phyloP scores from a whole-genome alignment of 2,329 filamentous ascomycete species.

The Fusarium nurragi region DNA sequence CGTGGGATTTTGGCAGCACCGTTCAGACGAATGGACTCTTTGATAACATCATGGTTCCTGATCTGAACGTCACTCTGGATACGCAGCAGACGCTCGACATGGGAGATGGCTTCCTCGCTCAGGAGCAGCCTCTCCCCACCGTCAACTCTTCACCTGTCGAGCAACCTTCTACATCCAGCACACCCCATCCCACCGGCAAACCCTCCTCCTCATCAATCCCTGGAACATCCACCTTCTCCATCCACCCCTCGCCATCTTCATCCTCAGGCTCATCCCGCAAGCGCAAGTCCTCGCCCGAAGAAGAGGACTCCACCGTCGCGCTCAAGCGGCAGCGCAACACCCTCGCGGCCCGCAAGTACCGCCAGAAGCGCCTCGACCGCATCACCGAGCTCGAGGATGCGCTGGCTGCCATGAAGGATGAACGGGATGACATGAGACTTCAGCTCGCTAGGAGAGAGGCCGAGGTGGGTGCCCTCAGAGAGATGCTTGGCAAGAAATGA shows the following conservation, averaged over 20 bases:
- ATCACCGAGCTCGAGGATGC: conserved; percentile 69
- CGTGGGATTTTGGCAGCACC: conserved; percentile 22
- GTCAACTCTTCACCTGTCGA: conserved; percentile 27
- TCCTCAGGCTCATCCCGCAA: conserved; percentile 35
- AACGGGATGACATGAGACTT: conserved; percentile 71
- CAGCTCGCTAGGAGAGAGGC: conserved; percentile 72
- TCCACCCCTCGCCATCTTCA: conserved; percentile 32
- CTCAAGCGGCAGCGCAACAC: conserved; percentile 74
- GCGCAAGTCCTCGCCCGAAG: conserved; percentile 39
- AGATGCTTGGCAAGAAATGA: conserved; percentile 54
- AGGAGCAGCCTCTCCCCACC: conserved; percentile 25
- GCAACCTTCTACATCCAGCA: conserved; percentile 12
- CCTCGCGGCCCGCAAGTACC: conserved; percentile 75
- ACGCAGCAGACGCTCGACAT: conserved; percentile 22
- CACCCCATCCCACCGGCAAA: conserved; percentile 27
- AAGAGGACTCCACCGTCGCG: conserved; percentile 42
- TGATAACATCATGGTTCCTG: conserved; percentile 27
- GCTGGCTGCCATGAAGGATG: conserved; percentile 66
- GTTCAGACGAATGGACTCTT: conserved; percentile 18
- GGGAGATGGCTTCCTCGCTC: conserved; percentile 30
- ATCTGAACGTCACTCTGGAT: conserved; percentile 6
- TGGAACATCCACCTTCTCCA: conserved; percentile 39
- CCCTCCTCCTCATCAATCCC: conserved; percentile 36
- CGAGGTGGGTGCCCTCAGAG: conserved; percentile 68
- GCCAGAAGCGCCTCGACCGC: conserved; percentile 75